Percentiles rank a stretch among this genome's conserved stretches.
phyloP scores from a whole-genome alignment of 2,329 filamentous ascomycete species.

The Diaporthe vexans region DNA sequence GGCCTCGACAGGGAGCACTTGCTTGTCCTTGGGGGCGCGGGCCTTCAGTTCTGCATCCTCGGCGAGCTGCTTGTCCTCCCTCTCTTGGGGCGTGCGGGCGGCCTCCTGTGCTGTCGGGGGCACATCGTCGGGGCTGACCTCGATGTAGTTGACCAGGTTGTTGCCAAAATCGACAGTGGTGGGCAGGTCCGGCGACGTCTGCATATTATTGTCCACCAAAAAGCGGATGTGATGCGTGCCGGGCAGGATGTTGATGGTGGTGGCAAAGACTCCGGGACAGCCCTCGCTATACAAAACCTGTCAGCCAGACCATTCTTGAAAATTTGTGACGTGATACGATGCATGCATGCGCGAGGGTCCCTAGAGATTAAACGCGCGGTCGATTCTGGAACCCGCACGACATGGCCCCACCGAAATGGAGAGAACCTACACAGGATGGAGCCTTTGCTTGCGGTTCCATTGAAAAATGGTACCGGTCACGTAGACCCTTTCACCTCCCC shows the following conservation, averaged over 20 bases:
- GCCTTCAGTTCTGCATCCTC: conserved; percentile 58
- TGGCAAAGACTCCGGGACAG: conserved; percentile 76
- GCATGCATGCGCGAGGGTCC: conserved; percentile 31
- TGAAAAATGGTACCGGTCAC: conserved; percentile 98
- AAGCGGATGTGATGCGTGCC: conserved; percentile 98
- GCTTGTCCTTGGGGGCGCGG: conserved; percentile 66
- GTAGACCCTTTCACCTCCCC: conserved; percentile 89
- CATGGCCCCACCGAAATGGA: conserved; percentile 22
- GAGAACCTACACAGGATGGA: conserved; percentile 83
- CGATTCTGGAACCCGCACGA: conserved; percentile 24
- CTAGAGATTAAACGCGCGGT: conserved; percentile 19
- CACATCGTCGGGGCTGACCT: conserved; percentile 84
- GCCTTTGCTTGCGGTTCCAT: conserved; percentile 94
- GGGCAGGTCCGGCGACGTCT: conserved; percentile 86
- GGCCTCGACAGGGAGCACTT: conserved; percentile 66
- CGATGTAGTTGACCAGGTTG: conserved; percentile 98
- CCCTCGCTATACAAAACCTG: conserved; percentile 59
- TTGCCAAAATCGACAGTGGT: conserved; percentile 98
- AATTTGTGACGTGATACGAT: conserved; percentile 32
- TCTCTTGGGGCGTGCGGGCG: conserved; percentile 48
- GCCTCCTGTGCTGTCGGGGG: conserved; percentile 53
- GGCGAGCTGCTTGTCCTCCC: conserved; percentile 35
- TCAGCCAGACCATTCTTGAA: conserved; percentile 37
- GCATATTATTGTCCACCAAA: conserved; percentile 94
- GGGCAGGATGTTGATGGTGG: conserved; percentile 85